Base-by-base conservation (phyloP, 805 yeast species). In the Tetrapisispora iriomotensis region DNA sequence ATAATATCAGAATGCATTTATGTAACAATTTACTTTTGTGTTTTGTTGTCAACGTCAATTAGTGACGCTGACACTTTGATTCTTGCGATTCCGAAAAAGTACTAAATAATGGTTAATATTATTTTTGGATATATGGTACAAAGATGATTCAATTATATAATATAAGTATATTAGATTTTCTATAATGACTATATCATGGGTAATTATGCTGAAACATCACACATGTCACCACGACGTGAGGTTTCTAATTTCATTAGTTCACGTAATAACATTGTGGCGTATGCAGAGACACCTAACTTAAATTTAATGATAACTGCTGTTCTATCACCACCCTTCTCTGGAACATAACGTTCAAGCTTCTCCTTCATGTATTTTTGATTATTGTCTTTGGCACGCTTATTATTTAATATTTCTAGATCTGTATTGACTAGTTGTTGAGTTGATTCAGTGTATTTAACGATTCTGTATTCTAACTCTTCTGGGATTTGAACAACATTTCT, bases 241-340 rank as follows among this genome's bases (percentile, higher is more conserved):
- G 88, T 80, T 47, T 81, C 90, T 24, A 75, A 72, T 56, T 78
- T 82, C 83, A 88, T 77, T 37, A 85, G 74, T 59, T 92, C 97
- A 56, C 98, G 74, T 37, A 92, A 63, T 1, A 95, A 95, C 98
- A 92, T 94, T 0, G 99, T 92, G 1, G 99, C 99, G 60, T 92
- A 92, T 6, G 94, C 79, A 26, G 96, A 82, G 3, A 83, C 78
- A 4, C 87, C 90, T 42, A 92, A 67, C 53, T 77, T 81, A 70
- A 92, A 69, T 48, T 73, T 78, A 42, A 94, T 58, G 5, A 92
- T 70, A 12, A 88, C 75, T 0, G 95, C 96, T 0, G 69, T 65
- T 42, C 72, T 75, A 2, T 58, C 54, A 6, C 76, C 82, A 32
- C 60, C 56, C 35, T 65, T 65, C 31, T 55, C 63, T 20, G 59